These are phyloP conservation scores for Vitis vinifera DNA, from an alignment of 164 flowering plant genomes.

Conservation along the genomic window DNA sequence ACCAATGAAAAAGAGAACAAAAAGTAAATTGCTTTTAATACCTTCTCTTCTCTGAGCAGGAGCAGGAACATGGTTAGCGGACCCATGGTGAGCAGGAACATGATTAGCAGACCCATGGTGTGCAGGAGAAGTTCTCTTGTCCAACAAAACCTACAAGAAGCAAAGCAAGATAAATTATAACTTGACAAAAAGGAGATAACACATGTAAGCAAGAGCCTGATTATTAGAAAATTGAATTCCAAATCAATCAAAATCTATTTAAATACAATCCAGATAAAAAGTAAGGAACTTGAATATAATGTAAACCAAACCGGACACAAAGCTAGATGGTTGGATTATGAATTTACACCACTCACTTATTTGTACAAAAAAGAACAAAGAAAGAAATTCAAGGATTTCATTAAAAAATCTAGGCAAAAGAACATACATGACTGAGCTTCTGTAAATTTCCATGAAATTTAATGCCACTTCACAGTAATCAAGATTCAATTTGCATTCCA, in stretches of 20 bases:
- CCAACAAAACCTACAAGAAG: constrained; percentile 33
- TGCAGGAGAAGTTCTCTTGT: constrained; percentile 27
- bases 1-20: neutral
- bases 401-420: too few relatives aligned
- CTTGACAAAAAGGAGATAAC: neutral
- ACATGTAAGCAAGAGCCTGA: too few relatives aligned
- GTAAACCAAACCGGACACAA: neutral
- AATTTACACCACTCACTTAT: neutral
- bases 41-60: constrained; percentile 50
- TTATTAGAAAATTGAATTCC: too few relatives aligned
- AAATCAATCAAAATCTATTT: too few relatives aligned
- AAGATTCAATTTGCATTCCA: too few relatives aligned
- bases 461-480: too few relatives aligned
- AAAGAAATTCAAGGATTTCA: too few relatives aligned
- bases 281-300: too few relatives aligned
- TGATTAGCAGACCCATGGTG: constrained; percentile 26
- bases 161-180: neutral
- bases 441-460: too few relatives aligned
- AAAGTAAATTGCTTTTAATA: constrained; percentile 13
- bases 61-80: constrained; percentile 33
- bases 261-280: too few relatives aligned
- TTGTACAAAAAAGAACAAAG: neutral
- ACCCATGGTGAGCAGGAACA: constrained; percentile 31
- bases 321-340: neutral
- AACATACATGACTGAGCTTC: too few relatives aligned